Evolutionary conservation across 2,329 filamentous ascomycete species (phyloP), one percentile per base, ranked within the genome.

Genomic region (Fusarium solani-melongenae): DNA sequence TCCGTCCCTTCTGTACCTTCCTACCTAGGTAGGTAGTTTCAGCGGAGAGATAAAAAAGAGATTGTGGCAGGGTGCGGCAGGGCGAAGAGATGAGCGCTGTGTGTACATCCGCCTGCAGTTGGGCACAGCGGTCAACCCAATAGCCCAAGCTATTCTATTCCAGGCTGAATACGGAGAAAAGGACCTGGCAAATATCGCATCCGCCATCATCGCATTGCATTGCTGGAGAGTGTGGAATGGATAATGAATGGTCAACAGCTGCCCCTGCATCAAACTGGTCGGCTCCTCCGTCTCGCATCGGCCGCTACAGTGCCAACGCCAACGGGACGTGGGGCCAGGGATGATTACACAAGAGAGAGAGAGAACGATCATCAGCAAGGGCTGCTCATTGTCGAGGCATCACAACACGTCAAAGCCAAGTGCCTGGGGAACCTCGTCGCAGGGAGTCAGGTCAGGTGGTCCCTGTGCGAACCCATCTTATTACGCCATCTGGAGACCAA

Each of bases 21-120:
- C 67, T 67, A 68, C 70, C 39, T 72, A 66, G 71, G 65, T 74
- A 51, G 31, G 22, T 59, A 59, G 70, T 73, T 73, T 73, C 63
- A 68, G 67, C 36, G 56, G 44, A 62, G 7, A 44, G 20, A 49
- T 27, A 27, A 27, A 27, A 27, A 49, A 49, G 24, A 71, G 61
- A 72, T 60, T 59, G 41, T 62, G 51, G 39, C 24, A 65, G 57
- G 44, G 44, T 27, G 24, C n/a, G 39, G 9, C 17, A 39, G 36
- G 17, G 36, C 17, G 36, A 36, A 36, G 34, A 44, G 41, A 31
- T 44, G 41, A 44, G 14, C 20, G 41, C 41, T n/a, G 36, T 38
- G 17, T n/a, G 36, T n/a, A 39, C 36, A n/a, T 39, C 17, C 20
- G 44, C 20, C 12, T 44, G 20, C 39, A 44, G 39, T 22, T 44